A percentile compares a stretch with the other conserved stretches of the same genome.
Evolutionary conservation across 2,329 filamentous ascomycete genomes (phyloP).

Genomic region (Tolypocladium endophyticum): DNA sequence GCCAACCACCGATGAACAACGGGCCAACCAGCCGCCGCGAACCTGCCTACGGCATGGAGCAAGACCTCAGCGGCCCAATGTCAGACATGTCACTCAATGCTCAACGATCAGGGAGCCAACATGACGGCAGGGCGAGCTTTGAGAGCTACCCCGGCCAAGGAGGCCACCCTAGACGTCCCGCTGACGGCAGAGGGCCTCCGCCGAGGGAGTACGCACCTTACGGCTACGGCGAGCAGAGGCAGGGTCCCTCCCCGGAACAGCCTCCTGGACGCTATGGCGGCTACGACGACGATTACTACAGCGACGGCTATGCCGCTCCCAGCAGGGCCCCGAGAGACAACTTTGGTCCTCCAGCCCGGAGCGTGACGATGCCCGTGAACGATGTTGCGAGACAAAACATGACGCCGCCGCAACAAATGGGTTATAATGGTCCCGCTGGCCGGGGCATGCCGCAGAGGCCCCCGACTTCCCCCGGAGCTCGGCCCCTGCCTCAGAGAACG

Average conservation of each 20-base stretch:
- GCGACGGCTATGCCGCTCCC: conserved; percentile 13
- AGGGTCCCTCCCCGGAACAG: conserved; percentile 15
- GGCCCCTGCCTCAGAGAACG: conserved; percentile 41
- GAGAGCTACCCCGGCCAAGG: conserved; percentile 15
- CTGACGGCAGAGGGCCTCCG: conserved; percentile 13
- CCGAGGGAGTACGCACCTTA: conserved; percentile 22
- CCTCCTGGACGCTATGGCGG: conserved; percentile 13
- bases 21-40: conserved; percentile 10
- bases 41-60: conserved; percentile 14
- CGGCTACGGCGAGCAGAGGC: conserved; percentile 16
- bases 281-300: conserved; percentile 15
- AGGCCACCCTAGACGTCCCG: conserved; percentile 15
- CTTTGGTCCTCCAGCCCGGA: conserved; percentile 43
- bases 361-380: conserved; percentile 50
- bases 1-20: conserved; percentile 7
- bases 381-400: conserved; percentile 29
- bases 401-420: conserved; percentile 24
- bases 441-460: conserved; percentile 40
- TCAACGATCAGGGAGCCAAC: conserved; percentile 12
- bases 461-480: conserved; percentile 41
- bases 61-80: conserved; percentile 22
- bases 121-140: conserved; percentile 11
- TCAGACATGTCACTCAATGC: conserved; percentile 23
- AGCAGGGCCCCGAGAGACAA: conserved; percentile 24
- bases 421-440: conserved; percentile 34